These are phyloP conservation scores for Neonectria hederae DNA, from an alignment of 2,329 filamentous ascomycete genomes.

Conservation along the genomic window DNA sequence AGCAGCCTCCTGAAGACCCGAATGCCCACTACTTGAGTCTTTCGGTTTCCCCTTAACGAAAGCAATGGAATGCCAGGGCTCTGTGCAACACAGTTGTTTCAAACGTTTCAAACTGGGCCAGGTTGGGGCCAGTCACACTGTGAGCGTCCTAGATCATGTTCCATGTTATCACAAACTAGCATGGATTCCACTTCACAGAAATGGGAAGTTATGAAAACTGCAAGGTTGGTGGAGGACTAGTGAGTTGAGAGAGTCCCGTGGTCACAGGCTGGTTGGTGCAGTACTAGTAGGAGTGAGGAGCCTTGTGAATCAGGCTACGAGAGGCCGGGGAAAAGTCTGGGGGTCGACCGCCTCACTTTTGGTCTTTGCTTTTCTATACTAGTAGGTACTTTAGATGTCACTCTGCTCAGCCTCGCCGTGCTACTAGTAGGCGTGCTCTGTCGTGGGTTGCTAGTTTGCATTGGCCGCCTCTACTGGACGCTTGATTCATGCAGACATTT, in stretches of 20 bases:
- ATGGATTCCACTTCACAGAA: neutral
- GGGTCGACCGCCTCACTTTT: conserved; percentile 2
- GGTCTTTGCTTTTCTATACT: neutral
- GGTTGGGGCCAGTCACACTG: neutral
- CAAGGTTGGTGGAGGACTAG: neutral
- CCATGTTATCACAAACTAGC: neutral
- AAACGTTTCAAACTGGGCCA: neutral
- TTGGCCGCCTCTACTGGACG: neutral
- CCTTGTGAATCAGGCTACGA: neutral
- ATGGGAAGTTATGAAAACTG: neutral
- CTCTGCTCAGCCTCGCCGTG: conserved; percentile 10
- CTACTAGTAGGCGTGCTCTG: neutral
- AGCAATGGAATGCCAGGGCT: neutral
- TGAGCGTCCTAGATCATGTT: neutral
- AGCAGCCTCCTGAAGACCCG: neutral
- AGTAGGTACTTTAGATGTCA: conserved; percentile 5
- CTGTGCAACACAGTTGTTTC: neutral
- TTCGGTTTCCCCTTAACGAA: neutral
- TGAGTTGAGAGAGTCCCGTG: neutral
- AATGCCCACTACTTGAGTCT: neutral
- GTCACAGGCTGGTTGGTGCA: neutral
- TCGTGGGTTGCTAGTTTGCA: neutral
- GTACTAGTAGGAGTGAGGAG: too few relatives aligned
- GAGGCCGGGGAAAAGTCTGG: neutral
- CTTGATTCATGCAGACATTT: neutral